Evolutionary conservation across 73 alveolate species (phyloP), one percentile per base, ranked within the genome.

Genomic region (Blepharisma japonicum): DNA sequence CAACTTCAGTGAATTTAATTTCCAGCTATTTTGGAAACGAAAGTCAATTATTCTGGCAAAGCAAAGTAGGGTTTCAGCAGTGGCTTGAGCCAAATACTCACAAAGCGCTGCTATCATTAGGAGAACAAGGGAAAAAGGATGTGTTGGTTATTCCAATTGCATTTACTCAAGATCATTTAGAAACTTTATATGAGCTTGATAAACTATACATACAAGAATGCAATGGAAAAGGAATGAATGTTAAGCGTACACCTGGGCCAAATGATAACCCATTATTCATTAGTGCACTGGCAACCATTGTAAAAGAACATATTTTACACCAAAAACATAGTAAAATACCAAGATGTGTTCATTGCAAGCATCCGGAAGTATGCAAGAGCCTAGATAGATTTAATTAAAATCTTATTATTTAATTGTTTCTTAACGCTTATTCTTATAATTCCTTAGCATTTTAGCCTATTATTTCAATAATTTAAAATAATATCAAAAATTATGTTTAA

Each of bases 101-200:
- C 54, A 81, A 81, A 21, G 80, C 86, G 7, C 45, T 89, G 2
- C 50, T 46, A 50, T 47, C 47, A 70, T 11, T 42, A 39, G 11
- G 77, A 86, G 38, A 87, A 78, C 14, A 79, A 66, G 55, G 81
- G 68, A 46, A 71, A 89, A 55, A 83, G 82, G 25, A 81, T 86
- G 68, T 47, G 11, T 5, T 70, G 9, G 42, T n/a, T 86, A 6
- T 86, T 1, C 96, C 96, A 47, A 70, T 89, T 67, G 96, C 93
- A 5, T 89, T 89, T 38, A 89, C 90, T 7, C 72, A 85, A 68
- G 96, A 89, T 77, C 96, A 89, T 83, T 71, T 89, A 55, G 96
- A 89, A 77, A 86, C 93, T 6, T 77, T 83, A 6, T 86, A 86
- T 67, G 96, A 89, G 77, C 72, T 89, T 18, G 96, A 89, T 67